These are phyloP conservation scores for Diaporthe nobilis DNA, from an alignment of 2,329 filamentous ascomycete species.

Conservation along the genomic window DNA sequence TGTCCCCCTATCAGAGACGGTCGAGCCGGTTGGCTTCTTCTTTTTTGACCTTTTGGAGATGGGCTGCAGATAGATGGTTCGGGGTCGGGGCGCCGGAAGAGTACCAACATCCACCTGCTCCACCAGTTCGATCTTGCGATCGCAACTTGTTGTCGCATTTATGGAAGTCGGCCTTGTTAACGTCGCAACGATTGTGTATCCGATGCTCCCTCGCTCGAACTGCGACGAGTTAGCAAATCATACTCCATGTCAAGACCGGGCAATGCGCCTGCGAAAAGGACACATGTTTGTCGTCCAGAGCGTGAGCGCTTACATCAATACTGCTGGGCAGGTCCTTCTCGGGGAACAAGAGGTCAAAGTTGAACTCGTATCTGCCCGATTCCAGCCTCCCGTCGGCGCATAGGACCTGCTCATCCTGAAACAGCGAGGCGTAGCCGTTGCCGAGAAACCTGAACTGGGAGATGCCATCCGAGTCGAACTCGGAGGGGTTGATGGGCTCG, in stretches of 20 bases:
- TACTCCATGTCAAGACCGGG: not conserved
- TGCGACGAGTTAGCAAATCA: conserved; percentile 54
- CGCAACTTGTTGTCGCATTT: conserved; percentile 82
- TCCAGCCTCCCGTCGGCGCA: conserved; percentile 84
- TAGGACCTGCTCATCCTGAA: conserved; percentile 85
- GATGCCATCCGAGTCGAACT: conserved; percentile 51
- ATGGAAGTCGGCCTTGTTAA: conserved; percentile 91
- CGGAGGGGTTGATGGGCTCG: conserved; percentile 59
- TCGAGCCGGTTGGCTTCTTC: conserved; percentile 66
- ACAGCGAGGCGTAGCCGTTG: conserved; percentile 84
- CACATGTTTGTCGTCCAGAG: not conserved
- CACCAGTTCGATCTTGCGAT: conserved; percentile 83
- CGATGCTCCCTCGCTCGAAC: conserved; percentile 96
- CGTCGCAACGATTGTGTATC: conserved; percentile 91
- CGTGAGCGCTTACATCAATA: conserved; percentile 81
- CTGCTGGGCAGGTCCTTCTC: conserved; percentile 79
- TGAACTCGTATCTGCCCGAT: conserved; percentile 83
- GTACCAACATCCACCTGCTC: conserved; percentile 89
- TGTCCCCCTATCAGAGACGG: conserved; percentile 51
- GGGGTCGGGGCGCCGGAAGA: conserved; percentile 80
- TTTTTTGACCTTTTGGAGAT: conserved; percentile 79
- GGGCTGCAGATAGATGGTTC: conserved; percentile 89
- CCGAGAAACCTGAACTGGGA: conserved; percentile 73
- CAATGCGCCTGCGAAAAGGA: conserved; percentile 17
- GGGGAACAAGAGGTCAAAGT: conserved; percentile 59